Evolutionary conservation across 352 stramenopile species (phyloP), one percentile per base, ranked within the genome.

Genomic region (Labyrinthula sp.): DNA sequence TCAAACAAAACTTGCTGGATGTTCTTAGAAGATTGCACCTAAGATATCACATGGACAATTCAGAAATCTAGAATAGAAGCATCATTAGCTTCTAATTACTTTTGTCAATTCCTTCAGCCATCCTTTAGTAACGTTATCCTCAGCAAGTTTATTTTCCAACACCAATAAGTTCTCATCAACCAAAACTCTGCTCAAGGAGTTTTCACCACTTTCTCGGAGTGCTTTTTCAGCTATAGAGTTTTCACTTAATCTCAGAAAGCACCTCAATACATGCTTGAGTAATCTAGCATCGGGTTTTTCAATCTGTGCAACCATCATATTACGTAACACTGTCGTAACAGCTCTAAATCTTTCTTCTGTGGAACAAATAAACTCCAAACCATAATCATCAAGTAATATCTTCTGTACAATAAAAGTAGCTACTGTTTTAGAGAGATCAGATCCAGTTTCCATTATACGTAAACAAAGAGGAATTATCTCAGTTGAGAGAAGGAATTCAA

Each of bases 371-470:
- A 97, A 96, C 17, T 84, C 87, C 20, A 97, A 71, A 10, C 89
- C 89, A 62, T 89, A 86, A 41, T 97, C 82, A 62, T 97, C 89
- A 33, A 97, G 60, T 30, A 97, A 62, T 49, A 97, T 95, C 63
- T 97, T 97, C 64, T 97, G 86, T 28, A 97, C 84, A 43, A 97
- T 97, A 59, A 97, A 97, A 1, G 87, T 97, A 5, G 89, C 89
- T n/a, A 95, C 79, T 2, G 89, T 97, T 64, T 96, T 97, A 59
- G 70, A 89, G 12, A 97, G 68, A 58, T 97, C 89, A 45, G 73
- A 90, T 21, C 89, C 89, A 14, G 82, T 85, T 59, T 96, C 89
- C 89, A 97, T 97, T 49, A 97, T 97, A 28, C 89, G 72, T 12
- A 97, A 67, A 61, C 87, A 95, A 0, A 97, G 66, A 15, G 89